Evolutionary conservation across 73 alveolate genomes (phyloP).

Genomic region (Paramecium bursaria): DNA sequence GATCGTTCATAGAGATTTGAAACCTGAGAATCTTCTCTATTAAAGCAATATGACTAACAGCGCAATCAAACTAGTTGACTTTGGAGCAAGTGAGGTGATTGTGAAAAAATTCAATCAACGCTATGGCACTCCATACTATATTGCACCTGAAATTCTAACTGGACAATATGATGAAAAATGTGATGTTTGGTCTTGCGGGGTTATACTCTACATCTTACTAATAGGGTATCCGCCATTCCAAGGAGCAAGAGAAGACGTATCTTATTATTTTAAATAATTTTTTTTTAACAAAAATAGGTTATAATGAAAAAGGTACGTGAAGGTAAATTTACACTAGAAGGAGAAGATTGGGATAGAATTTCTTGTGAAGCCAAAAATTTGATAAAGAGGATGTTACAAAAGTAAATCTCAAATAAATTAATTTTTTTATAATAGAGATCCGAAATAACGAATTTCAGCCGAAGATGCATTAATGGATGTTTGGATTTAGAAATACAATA

Average conservation of each 20-base stretch:
- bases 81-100: conserved; percentile 48
- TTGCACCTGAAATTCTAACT: conserved; percentile 66
- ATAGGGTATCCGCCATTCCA: conserved; percentile 68
- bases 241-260: conserved; percentile 40
- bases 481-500: conserved; percentile 48
- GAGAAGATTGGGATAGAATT: conserved; percentile 57
- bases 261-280: background rate
- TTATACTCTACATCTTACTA: conserved; percentile 61
- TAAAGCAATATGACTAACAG: conserved; percentile 36
- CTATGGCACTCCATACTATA: conserved; percentile 68
- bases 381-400: conserved; percentile 47
- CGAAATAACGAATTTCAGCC: conserved; percentile 33
- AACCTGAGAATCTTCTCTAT: conserved; percentile 63
- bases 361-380: conserved; percentile 61
- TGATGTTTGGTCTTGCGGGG: conserved; percentile 73
- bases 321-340: conserved; percentile 46
- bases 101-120: conserved; percentile 56
- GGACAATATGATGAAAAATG: conserved; percentile 68
- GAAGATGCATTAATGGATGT: conserved; percentile 25
- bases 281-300: no score
- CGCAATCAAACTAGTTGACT: conserved; percentile 59
- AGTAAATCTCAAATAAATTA: background rate
- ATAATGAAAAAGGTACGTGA: conserved; percentile 60
- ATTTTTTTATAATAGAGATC: conserved; percentile 32
- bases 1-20: conserved; percentile 68